These are phyloP conservation scores for Pythium folliculosum DNA, from an alignment of 352 stramenopile species.

Conservation along the genomic window DNA sequence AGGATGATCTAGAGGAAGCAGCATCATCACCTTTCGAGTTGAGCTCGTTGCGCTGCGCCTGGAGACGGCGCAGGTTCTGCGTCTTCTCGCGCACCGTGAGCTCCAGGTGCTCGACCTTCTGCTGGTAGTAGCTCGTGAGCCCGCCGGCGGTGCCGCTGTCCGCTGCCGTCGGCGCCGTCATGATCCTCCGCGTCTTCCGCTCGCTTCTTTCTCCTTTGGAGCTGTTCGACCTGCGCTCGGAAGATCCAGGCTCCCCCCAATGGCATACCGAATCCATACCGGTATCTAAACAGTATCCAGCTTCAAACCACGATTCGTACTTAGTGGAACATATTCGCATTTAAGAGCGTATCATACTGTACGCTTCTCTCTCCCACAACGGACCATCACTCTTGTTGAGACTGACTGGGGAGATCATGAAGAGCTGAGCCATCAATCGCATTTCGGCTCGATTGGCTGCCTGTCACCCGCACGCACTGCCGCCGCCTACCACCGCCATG, in stretches of 20 bases:
- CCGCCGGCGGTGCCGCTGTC: slow-evolving; percentile 38
- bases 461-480: background rate
- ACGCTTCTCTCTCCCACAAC: background rate
- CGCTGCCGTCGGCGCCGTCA: slow-evolving; percentile 42
- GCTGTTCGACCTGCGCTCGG: slow-evolving; percentile 5
- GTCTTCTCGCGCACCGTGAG: slow-evolving; percentile 93
- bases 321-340: slow-evolving; percentile 6
- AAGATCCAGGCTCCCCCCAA: slow-evolving; percentile 11
- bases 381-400: slow-evolving; percentile 10
- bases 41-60: slow-evolving; percentile 99
- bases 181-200: slow-evolving; percentile 40
- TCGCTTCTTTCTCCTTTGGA: slow-evolving; percentile 4
- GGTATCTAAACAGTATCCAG: slow-evolving; percentile 18
- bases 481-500: slow-evolving; percentile 36
- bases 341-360: background rate
- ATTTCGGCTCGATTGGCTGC: background rate
- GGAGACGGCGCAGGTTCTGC: slow-evolving; percentile 96
- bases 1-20: background rate
- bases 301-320: slow-evolving; percentile 11
- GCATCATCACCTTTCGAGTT: slow-evolving; percentile 95
- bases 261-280: slow-evolving; percentile 22
- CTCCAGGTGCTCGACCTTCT: slow-evolving; percentile 96
- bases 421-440: background rate
- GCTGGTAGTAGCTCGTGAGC: slow-evolving; percentile 92
- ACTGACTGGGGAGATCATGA: background rate